Evolutionary conservation across 768 basidiomycete genomes (phyloP), one percentile per base, ranked within the genome.

Genomic region (Daedalea quercina): DNA sequence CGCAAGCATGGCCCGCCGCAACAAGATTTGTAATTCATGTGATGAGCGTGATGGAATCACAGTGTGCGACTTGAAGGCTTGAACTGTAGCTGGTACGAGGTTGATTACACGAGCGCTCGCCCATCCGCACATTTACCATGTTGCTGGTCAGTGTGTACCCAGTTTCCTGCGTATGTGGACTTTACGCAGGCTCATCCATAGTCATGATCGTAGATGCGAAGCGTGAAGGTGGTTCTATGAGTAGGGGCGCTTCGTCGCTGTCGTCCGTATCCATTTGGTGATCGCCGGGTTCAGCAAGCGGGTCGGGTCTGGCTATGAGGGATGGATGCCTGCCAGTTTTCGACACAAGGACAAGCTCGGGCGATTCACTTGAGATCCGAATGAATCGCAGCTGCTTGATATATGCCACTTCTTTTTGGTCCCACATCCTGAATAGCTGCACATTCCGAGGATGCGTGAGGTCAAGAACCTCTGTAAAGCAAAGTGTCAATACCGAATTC

Each of bases 371-470:
- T 47, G 74, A 84, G 68, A 93, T 83, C 52, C 87, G 82, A 55
- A 91, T 80, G 67, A 85, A 88, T 41, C 87, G 84, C 48, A 93
- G 73, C 15, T 83, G 74, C 48, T 86, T 76, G 37, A 86, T 74
- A 65, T 78, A 93, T 3, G 85, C 79, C 3, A 80, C 69, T 59
- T 90, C 87, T 54, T 78, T 81, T 58, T 87, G 83, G 60, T 91
- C 87, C 90, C 90, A 93, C 53, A 71, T 69, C 37, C 86, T 78
- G 65, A 90, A 89, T 3, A 91, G 70, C 25, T 77, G 76, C 35
- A 88, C 84, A 15, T 79, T 92, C 9, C 73, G 65, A n/a, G 71
- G 66, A 57, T 92, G 81, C 0, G 88, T 91, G 24, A 93, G 74
- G 67, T 93, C 90, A 7, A 82, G 78, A 31, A 92, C 75, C 71